phyloP scores from a whole-genome alignment of 2,329 filamentous ascomycete genomes.

The Dothideomycetes sp. region DNA sequence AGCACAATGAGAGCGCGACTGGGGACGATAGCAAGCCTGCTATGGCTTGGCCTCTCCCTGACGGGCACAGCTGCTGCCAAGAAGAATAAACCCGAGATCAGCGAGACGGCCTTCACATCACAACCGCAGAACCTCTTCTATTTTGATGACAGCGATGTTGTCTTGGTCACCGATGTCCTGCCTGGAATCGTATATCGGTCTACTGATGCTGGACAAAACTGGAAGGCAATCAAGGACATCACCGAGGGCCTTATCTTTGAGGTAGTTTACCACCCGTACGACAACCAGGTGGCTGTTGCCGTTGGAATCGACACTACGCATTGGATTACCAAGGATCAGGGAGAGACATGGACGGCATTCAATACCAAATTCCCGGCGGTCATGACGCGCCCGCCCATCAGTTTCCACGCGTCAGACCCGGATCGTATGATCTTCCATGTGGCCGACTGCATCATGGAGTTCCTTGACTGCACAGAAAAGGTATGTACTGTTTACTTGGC shows the following conservation, averaged over 20 bases:
- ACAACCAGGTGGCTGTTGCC: constrained; percentile 69
- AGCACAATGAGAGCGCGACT: constrained; percentile 6
- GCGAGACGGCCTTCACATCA: constrained; percentile 53
- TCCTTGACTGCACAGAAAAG: constrained; percentile 31
- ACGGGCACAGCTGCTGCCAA: constrained; percentile 12
- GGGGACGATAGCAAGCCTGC: constrained; percentile 3
- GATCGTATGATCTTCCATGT: constrained; percentile 74
- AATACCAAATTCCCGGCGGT: constrained; percentile 48
- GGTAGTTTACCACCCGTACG: constrained; percentile 67
- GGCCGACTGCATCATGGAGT: constrained; percentile 23
- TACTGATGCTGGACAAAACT: constrained; percentile 66
- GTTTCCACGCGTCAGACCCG: constrained; percentile 74
- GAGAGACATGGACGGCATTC: constrained; percentile 71
- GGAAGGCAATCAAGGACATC: constrained; percentile 56
- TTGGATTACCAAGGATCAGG: constrained; percentile 74
- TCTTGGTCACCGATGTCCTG: constrained; percentile 60
- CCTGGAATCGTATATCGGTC: constrained; percentile 64
- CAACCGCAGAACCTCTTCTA: constrained; percentile 65
- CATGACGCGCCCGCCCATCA: constrained; percentile 46
- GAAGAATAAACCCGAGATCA: constrained; percentile 47
- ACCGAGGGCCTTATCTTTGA: constrained; percentile 51
- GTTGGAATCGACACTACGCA: constrained; percentile 57
- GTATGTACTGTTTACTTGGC: no score
- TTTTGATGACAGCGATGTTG: constrained; percentile 77
- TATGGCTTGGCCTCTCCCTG: constrained; percentile 6